Base-by-base conservation (phyloP, 805 yeast species). In the Starmerella sp. region DNA sequence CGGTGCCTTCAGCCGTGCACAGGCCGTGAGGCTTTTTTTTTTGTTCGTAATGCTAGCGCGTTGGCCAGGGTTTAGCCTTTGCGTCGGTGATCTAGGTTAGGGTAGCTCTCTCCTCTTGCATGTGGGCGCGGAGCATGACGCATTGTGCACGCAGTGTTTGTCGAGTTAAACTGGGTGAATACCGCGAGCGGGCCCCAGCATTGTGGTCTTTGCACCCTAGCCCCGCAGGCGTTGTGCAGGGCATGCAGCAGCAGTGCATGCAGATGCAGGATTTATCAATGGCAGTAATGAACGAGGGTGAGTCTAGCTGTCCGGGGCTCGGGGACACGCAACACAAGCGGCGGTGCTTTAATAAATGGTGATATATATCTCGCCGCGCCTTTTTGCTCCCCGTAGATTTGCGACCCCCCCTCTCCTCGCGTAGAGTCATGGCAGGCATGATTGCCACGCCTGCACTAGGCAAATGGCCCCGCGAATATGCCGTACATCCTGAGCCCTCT, bases 191-290 rank as follows among this genome's bases (percentile, higher is more conserved):
- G 29, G 28, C 11, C 32, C 30, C 6, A 30, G 48, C 48, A 44
- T 11, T 31, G 28, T 7, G n/a, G 35, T 11, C 28, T 6, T 15
- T 30, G 36, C 36, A 15, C 48, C 48, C 48, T 44, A 44, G 36
- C 35, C 48, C 46, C 28, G 36, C 7, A 30, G n/a, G 14, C 5
- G 6, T 6, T 5, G 13, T 44, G 48, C 36, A 44, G 48, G 6
- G 6, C 28, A 11, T 43, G 41, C 10, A 11, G 46, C 48, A 44
- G 48, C 36, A 17, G 28, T 44, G 31, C 48, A 44, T 31, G 48
- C 48, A 44, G 48, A 30, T 44, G 48, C 48, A 44, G 30, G 35
- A 42, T 44, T 31, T 44, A 44, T 44, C 48, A 15, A 44, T 44
- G 35, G 36, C 36, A 44, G 36, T n/a, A 44, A 31, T 31, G 48